Evolutionary conservation across 345 rosid species (phyloP).

Genomic region (Physaria fendleri): DNA sequence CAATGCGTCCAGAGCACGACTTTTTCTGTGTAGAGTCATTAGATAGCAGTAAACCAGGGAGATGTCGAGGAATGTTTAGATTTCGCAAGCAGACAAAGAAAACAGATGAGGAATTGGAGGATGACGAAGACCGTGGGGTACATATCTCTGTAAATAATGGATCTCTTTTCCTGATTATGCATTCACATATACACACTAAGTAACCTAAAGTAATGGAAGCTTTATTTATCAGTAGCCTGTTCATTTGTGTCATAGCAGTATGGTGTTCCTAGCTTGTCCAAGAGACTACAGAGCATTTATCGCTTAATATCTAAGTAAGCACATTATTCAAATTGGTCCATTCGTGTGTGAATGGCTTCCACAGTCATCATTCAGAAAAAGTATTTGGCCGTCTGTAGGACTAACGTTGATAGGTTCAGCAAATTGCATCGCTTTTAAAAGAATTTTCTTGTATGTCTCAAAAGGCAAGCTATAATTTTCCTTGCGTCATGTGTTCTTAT

Average conservation of each 20-base stretch:
- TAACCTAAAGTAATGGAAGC: constrained; percentile 1
- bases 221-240: constrained; percentile 20
- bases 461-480: background rate
- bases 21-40: constrained; percentile 44
- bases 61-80: constrained; percentile 10
- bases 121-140: constrained; percentile 68
- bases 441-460: background rate
- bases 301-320: constrained; percentile 29
- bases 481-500: constrained; percentile 13
- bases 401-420: background rate
- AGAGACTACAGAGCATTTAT: constrained; percentile 26
- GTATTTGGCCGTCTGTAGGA: constrained; percentile 4
- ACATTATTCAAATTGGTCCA: constrained; percentile 11
- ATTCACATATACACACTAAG: constrained; percentile 21
- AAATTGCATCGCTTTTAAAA: constrained; percentile 12
- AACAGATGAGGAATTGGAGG: constrained; percentile 36
- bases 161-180: constrained; percentile 12
- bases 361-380: background rate
- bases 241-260: constrained; percentile 21
- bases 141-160: constrained; percentile 19
- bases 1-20: constrained; percentile 63
- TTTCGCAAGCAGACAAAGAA: constrained; percentile 27
- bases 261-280: constrained; percentile 33
- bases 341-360: background rate
- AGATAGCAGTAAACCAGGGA: constrained; percentile 28